phyloP scores from a whole-genome alignment of 148 eudicot species.

The Pouteria glomerata region DNA sequence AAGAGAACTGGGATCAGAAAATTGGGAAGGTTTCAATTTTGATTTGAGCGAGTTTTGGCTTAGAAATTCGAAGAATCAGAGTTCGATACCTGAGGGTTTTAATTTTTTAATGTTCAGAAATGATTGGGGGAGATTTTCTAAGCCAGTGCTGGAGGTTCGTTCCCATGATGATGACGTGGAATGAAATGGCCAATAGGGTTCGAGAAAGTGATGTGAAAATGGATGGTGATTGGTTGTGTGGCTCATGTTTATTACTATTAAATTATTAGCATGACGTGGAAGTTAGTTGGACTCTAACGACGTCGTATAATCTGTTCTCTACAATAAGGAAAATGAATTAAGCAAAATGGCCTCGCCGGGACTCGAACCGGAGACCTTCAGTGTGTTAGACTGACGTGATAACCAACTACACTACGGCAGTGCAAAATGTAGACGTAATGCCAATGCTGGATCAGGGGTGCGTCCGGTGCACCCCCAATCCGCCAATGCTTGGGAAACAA shows the following conservation, averaged over 20 bases:
- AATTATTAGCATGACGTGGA: conserved; percentile 6
- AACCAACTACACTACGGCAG: conserved; percentile 99
- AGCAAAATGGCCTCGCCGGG: conserved; percentile 78
- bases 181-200: background rate
- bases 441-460: no score
- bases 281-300: background rate
- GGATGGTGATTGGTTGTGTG: background rate
- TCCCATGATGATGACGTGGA: conserved; percentile 2
- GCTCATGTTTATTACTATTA: no score
- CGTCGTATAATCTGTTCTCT: no score
- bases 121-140: background rate
- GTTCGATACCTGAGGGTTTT: background rate
- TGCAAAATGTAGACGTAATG: no score
- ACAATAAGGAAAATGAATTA: no score
- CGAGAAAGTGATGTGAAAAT: background rate
- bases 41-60: background rate
- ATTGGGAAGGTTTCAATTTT: background rate
- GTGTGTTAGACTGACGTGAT: conserved; percentile 99
- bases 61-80: background rate
- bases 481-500: no score
- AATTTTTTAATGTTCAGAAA: no score
- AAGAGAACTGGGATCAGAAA: background rate
- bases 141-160: background rate
- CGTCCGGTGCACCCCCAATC: no score
- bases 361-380: conserved; percentile 96